Evolutionary conservation across 2,329 filamentous ascomycete species (phyloP), one percentile per base, ranked within the genome.

Genomic region (Talaromyces sp.): DNA sequence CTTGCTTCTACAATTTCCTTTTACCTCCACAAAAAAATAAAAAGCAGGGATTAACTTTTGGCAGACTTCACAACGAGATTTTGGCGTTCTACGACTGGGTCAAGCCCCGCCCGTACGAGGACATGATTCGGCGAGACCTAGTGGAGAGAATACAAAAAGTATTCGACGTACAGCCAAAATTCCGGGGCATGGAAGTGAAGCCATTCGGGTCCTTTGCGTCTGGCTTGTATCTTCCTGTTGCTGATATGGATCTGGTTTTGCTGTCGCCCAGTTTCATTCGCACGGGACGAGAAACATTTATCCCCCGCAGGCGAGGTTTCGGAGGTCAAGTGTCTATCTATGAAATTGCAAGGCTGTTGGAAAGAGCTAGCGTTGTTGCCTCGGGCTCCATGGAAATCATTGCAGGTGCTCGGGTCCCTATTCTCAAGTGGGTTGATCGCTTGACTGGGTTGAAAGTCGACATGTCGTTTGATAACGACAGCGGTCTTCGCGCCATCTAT

Each of bases 141-240:
- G 82, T 98, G 35, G 77, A 85, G 3, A 86, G 91, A 19, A 79
- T 98, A 1, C 81, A 86, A 55, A 70, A 72, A 19, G 81, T 82
- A 2, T 81, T 96, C 68, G 81, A 80, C 61, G 79, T 73, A 14
- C 59, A 61, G 27, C 59, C 59, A 1, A 78, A 79, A 55, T 88
- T 86, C 67, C 75, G 79, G 13, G 84, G 85, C 53, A 85, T 87
- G 11, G 81, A 87, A 55, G 79, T 97, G 8, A 80, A 84, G 35
- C 82, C 88, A 10, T 99, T 99, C 72, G 95, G 95, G n/a, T 98
- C 95, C 0, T 99, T 93, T 75, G 93, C 91, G 66, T 91, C 91
- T 3, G 91, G 90, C 0, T 79, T 91, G 8, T 90, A 90, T 70
- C 79, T 91, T 10, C 88, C 88, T 7, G 87, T 89, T 1, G 91